These are phyloP conservation scores for Aspergillus spinulosporus DNA, from an alignment of 2,329 filamentous ascomycete species.

Conservation along the genomic window DNA sequence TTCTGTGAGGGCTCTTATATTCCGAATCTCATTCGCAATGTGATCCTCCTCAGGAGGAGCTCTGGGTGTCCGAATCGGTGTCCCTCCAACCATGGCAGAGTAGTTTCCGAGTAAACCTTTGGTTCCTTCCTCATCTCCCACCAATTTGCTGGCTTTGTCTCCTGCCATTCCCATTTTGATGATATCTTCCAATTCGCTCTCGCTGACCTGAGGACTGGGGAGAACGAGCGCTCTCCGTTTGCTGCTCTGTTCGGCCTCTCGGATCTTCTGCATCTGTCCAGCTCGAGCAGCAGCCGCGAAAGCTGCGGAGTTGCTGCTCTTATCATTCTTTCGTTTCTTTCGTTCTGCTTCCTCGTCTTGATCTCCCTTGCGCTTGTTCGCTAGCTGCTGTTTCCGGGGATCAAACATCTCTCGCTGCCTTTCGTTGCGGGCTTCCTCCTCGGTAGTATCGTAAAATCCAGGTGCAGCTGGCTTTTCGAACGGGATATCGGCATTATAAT, in stretches of 20 bases:
- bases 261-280: constrained; percentile 88
- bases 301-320: constrained; percentile 73
- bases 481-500: constrained; percentile 98
- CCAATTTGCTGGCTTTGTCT: constrained; percentile 75
- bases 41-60: constrained; percentile 91
- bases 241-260: constrained; percentile 95
- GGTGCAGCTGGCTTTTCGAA: constrained; percentile 88
- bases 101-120: constrained; percentile 87
- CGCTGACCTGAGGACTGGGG: constrained; percentile 86
- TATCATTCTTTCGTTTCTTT: constrained; percentile 87
- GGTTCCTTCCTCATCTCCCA: constrained; percentile 78
- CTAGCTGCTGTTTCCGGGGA: constrained; percentile 85
- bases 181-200: constrained; percentile 92
- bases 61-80: constrained; percentile 87
- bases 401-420: constrained; percentile 81
- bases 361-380: constrained; percentile 90
- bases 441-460: constrained; percentile 90
- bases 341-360: constrained; percentile 75
- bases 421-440: constrained; percentile 81
- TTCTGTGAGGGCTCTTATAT: constrained; percentile 87
- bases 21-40: constrained; percentile 93
- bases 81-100: constrained; percentile 72
- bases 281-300: constrained; percentile 88
- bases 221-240: constrained; percentile 82
- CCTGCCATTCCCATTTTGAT: constrained; percentile 98